phyloP scores from a whole-genome alignment of 2,329 filamentous ascomycete genomes.

The Colletotrichum scovillei region DNA sequence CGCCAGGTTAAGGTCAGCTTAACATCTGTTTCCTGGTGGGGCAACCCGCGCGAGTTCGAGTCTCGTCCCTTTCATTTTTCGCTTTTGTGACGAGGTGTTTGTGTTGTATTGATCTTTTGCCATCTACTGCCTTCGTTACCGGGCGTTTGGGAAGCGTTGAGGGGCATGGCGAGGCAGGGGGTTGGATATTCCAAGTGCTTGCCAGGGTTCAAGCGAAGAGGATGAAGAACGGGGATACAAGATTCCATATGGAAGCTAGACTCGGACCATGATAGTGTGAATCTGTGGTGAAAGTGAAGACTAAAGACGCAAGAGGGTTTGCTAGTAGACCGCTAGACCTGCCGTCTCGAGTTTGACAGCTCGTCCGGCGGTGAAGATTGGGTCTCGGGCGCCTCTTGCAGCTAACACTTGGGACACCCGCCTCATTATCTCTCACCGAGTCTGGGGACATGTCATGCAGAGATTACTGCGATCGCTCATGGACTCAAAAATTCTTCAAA shows the following conservation, averaged over 20 bases:
- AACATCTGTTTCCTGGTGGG: neutral
- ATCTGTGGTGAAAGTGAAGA: too few relatives aligned
- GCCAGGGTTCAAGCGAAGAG: too few relatives aligned
- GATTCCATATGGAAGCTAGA: neutral
- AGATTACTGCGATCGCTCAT: neutral
- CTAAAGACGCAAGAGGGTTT: too few relatives aligned
- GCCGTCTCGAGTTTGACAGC: neutral
- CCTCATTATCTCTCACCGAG: neutral
- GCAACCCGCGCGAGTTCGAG: neutral
- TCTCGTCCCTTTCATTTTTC: neutral
- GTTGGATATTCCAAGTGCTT: neutral
- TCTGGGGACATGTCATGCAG: neutral
- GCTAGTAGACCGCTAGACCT: constrained; percentile 14
- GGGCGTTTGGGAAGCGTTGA: neutral
- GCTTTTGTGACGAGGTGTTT: neutral
- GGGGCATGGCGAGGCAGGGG: too few relatives aligned
- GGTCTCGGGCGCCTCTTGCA: neutral
- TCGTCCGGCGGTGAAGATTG: constrained; percentile 10
- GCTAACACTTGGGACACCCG: neutral
- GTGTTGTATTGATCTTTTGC: neutral
- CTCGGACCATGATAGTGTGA: neutral
- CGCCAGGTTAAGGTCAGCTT: neutral
- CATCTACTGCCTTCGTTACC: neutral
- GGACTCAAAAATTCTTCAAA: neutral
- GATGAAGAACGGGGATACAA: neutral